phyloP scores from a whole-genome alignment of 2,329 filamentous ascomycete genomes.

The Thielaviopsis musarum region DNA sequence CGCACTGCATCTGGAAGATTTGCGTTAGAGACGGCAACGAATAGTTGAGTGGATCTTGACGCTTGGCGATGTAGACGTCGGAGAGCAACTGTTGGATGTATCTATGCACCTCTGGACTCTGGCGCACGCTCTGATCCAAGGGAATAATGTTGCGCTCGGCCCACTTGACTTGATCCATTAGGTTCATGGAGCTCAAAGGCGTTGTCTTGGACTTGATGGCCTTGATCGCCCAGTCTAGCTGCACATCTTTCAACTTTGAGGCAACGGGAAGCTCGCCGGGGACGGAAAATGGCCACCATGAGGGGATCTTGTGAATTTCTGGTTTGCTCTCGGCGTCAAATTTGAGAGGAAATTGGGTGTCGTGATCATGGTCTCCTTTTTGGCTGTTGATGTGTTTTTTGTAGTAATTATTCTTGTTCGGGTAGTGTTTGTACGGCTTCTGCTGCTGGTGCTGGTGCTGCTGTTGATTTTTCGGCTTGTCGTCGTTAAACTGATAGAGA shows the following conservation, averaged over 20 bases:
- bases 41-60: not conserved
- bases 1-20: slow-evolving; percentile 5
- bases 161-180: not conserved
- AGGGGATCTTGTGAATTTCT: not conserved
- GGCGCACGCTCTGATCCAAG: not conserved
- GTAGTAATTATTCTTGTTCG: not conserved
- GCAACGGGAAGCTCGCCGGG: not conserved
- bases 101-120: not conserved
- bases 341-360: no score
- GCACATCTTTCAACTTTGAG: not conserved
- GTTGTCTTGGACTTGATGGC: not conserved
- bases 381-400: not conserved
- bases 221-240: not conserved
- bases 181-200: not conserved
- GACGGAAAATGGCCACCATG: not conserved
- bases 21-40: slow-evolving; percentile 6
- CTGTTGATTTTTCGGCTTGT: no score
- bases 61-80: slow-evolving; percentile 1
- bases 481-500: no score
- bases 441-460: no score
- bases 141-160: slow-evolving; percentile 6
- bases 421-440: not conserved
- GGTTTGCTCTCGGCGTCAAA: not conserved
- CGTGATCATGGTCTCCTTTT: not conserved
- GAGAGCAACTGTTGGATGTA: slow-evolving; percentile 1